These are phyloP conservation scores for Aspergillus steynii DNA, from an alignment of 495 filamentous ascomycete genomes.

Conservation along the genomic window DNA sequence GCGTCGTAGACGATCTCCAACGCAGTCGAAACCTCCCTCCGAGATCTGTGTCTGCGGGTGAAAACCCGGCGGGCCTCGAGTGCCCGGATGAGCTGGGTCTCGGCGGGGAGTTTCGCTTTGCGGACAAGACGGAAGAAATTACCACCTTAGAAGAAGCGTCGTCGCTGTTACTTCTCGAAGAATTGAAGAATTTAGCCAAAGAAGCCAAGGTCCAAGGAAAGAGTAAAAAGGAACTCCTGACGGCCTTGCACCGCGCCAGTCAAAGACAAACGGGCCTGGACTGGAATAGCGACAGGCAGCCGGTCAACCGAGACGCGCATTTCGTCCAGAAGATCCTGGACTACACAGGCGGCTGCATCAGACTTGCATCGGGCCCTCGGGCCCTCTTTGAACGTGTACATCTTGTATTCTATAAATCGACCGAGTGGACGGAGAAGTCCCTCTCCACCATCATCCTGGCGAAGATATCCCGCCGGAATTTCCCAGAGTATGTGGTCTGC, in stretches of 20 bases:
- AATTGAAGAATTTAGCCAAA: constrained; percentile 82
- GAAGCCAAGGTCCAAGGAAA: constrained; percentile 86
- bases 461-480: constrained; percentile 81
- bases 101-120: constrained; percentile 65
- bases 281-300: constrained; percentile 55
- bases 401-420: constrained; percentile 92
- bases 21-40: constrained; percentile 39
- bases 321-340: constrained; percentile 76
- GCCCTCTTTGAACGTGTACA: constrained; percentile 92
- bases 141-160: constrained; percentile 83
- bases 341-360: constrained; percentile 78
- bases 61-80: constrained; percentile 48
- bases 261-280: constrained; percentile 70
- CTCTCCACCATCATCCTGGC: constrained; percentile 93
- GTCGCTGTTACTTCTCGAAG: constrained; percentile 76
- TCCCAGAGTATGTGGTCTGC: constrained; percentile 87
- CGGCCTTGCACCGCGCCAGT: constrained; percentile 68
- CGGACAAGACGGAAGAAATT: constrained; percentile 73
- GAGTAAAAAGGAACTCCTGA: constrained; percentile 80
- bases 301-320: constrained; percentile 56
- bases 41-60: constrained; percentile 30
- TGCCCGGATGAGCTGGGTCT: constrained; percentile 50
- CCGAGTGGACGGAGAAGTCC: constrained; percentile 97
- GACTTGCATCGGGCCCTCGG: constrained; percentile 71
- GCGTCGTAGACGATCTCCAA: constrained; percentile 62